Base-by-base conservation (phyloP, 129 eudicot species). In the Helianthus tuberosus region DNA sequence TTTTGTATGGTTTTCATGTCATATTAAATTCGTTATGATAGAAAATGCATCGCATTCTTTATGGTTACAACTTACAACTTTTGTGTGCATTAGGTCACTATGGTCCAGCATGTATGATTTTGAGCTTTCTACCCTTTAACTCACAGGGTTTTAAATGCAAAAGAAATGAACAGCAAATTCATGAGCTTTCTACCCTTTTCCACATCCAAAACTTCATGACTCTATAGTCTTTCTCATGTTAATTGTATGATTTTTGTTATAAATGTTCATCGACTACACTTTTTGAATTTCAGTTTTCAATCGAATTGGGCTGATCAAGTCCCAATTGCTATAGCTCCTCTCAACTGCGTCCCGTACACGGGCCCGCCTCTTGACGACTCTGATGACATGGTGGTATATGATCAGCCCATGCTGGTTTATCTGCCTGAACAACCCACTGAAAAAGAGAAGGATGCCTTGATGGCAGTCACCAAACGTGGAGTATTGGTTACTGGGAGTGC, bases 401-500 rank as follows among this genome's bases (percentile, higher is more conserved):
- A 74, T 65, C 73, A 60, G 5, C 97, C 95, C 11, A 86, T 83
- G 4, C 51, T 91, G 89, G 81, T 91, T 12, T 81, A 80, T 77
- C 74, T 91, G 27, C 86, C 88, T 16, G 58, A 85, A 32, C 84
- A 74, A 49, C 69, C 92, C 71, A 77, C 80, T 11, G 86, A 78
- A 65, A 86, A 88, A 63, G 89, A 88, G 69, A 23, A 78, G 82
- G 72, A 78, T 35, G 83, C 70, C 82, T 75, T 84, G 69, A 48
- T 88, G 59, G 76, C 75, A 5, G 76, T 73, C 47, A 65, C 85
- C 17, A 82, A 39, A 72, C 62, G 62, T 48, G 95, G 89, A 27
- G 85, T 86, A 51, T 86, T 78, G 36, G 75, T 86, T 39, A 75
- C 91, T 0, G 95, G 95, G 13, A 80, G 85, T 75, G 97, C 97